phyloP scores from a whole-genome alignment of 2,329 filamentous ascomycete genomes.

The Penicillium digitatum region DNA sequence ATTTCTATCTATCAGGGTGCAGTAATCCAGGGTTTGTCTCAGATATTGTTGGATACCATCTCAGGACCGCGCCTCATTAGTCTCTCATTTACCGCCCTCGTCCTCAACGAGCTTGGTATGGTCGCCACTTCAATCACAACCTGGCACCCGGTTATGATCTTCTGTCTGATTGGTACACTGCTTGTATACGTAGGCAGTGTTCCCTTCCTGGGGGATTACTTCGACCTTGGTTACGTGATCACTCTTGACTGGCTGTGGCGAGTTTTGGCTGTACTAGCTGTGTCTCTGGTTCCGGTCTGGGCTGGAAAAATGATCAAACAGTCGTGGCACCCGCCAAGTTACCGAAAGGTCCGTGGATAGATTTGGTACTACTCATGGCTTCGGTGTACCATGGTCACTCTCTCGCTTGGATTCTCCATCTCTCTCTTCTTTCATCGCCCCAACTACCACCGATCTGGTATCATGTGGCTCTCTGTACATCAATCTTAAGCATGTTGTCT shows the following conservation, averaged over 20 bases:
- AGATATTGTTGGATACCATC: conserved; percentile 77
- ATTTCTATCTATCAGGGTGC: conserved; percentile 93
- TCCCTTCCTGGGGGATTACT: conserved; percentile 85
- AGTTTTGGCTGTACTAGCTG: conserved; percentile 70
- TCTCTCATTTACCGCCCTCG: conserved; percentile 84
- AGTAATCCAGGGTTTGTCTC: conserved; percentile 90
- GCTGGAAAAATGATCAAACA: conserved; percentile 78
- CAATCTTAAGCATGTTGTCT: neutral
- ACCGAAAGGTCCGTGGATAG: conserved; percentile 72
- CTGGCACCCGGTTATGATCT: conserved; percentile 91
- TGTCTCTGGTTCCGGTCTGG: conserved; percentile 82
- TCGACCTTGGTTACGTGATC: conserved; percentile 75
- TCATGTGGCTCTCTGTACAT: neutral
- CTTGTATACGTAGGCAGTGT: conserved; percentile 75
- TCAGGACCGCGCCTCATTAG: conserved; percentile 68
- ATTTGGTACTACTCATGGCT: neutral
- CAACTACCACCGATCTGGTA: neutral
- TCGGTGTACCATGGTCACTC: conserved; percentile 2
- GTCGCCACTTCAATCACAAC: conserved; percentile 94
- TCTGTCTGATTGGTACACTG: conserved; percentile 77
- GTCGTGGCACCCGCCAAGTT: conserved; percentile 85
- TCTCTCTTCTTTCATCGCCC: neutral
- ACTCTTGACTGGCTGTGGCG: conserved; percentile 85
- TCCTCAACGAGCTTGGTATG: conserved; percentile 95
- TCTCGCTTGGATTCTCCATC: neutral